Evolutionary conservation across 208 protist genomes (phyloP).

Genomic region (Acanthamoeba rhysodes): DNA sequence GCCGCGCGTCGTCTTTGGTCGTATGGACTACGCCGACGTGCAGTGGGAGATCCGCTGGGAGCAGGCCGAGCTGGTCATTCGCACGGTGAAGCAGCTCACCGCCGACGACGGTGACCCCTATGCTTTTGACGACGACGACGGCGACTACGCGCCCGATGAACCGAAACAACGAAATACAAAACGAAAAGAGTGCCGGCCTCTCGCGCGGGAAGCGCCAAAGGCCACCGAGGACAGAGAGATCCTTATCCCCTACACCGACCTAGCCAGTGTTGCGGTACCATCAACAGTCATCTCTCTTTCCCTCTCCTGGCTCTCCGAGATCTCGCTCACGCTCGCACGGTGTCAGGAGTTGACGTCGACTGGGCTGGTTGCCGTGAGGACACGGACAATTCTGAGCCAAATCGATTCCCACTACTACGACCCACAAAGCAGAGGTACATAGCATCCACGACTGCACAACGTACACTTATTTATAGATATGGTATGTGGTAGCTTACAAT

Average conservation of each 20-base stretch:
- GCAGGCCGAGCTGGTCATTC: neutral
- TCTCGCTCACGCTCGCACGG: neutral
- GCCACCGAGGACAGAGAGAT: neutral
- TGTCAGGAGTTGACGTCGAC: neutral
- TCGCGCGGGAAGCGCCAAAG: neutral
- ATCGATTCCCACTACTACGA: neutral
- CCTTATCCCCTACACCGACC: neutral
- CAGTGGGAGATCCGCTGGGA: slow-evolving; percentile 54
- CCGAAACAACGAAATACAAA: no score
- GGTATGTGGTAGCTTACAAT: neutral
- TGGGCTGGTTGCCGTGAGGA: neutral
- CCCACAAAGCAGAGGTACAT: neutral
- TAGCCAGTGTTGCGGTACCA: neutral
- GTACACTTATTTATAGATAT: neutral
- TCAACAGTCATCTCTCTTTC: neutral
- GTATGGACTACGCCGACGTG: neutral
- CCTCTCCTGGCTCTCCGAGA: neutral
- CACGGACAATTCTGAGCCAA: neutral
- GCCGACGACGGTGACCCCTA: neutral
- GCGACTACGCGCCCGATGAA: neutral
- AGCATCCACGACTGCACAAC: neutral
- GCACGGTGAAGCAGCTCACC: neutral
- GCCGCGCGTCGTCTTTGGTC: slow-evolving; percentile 6
- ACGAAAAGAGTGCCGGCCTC: neutral
- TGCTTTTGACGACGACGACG: neutral